These are phyloP conservation scores for Wickerhamiella sergipiensis DNA, from an alignment of 805 yeast species.

Conservation along the genomic window DNA sequence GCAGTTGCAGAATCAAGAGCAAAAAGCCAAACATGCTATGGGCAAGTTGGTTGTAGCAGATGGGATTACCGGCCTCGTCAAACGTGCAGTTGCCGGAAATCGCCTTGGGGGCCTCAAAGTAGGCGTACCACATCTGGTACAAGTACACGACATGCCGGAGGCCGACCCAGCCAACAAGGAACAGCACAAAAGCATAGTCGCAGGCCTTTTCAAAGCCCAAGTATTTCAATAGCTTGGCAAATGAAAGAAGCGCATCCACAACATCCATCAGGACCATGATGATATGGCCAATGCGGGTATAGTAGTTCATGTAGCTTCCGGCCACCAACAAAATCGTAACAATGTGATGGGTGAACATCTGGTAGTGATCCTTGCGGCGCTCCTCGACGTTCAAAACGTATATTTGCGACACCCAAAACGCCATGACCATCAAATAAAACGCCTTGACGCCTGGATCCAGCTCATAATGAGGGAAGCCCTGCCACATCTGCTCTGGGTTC, in stretches of 20 bases:
- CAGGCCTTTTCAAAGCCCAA: slow-evolving; percentile 46
- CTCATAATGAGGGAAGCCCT: slow-evolving; percentile 61
- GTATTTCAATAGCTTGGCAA: slow-evolving; percentile 68
- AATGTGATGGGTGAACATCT: slow-evolving; percentile 82
- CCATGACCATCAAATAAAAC: slow-evolving; percentile 61
- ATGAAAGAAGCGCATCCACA: slow-evolving; percentile 57
- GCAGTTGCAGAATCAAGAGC: slow-evolving; percentile 50
- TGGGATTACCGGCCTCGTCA: slow-evolving; percentile 14
- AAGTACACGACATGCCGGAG: slow-evolving; percentile 65
- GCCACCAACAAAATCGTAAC: slow-evolving; percentile 54
- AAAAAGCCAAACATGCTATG: slow-evolving; percentile 37
- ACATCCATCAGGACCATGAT: slow-evolving; percentile 71
- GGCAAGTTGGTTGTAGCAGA: slow-evolving; percentile 22
- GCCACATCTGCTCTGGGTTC: slow-evolving; percentile 44
- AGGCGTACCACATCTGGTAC: slow-evolving; percentile 48
- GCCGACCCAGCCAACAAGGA: slow-evolving; percentile 54
- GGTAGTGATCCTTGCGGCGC: slow-evolving; percentile 66
- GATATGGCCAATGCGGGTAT: slow-evolving; percentile 64
- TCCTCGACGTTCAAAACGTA: slow-evolving; percentile 66
- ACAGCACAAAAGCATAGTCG: slow-evolving; percentile 54
- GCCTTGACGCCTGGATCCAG: slow-evolving; percentile 41
- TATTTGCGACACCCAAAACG: slow-evolving; percentile 70
- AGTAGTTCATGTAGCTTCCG: slow-evolving; percentile 64
- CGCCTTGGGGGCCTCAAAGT: slow-evolving; percentile 32
- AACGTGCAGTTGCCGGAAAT: slow-evolving; percentile 17